Evolutionary conservation across 73 alveolate species (phyloP), one percentile per base, ranked within the genome.

Genomic region (Paramecium pentaurelia): DNA sequence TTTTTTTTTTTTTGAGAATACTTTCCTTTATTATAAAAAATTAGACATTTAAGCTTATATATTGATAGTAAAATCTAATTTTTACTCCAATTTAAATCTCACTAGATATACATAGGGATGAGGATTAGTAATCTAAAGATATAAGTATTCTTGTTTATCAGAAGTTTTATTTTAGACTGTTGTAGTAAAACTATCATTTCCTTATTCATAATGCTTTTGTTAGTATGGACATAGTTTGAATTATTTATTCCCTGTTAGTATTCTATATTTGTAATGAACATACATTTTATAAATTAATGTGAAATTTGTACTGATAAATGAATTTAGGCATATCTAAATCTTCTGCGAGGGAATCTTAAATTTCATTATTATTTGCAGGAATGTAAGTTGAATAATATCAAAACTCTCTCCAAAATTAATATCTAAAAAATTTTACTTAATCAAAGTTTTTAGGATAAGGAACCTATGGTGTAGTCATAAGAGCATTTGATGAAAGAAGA

Each of bases 391-490:
- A 77, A 22, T 10, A 7, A 18, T 58, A 77, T 22, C 75, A 77
- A 25, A 36, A 11, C 44, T 18, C 30, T 14, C 4, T 88, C 27
- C 58, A 14, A 22, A 22, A 22, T 22, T 22, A 22, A 22, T 22
- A 22, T 22, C 25, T 22, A 22, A 0, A 22, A 22, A 22, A 22
- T 0, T 22, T 22, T 22, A 22, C 25, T 22, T 22, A 22, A 22
- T 22, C 25, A 22, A 22, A 22, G 25, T 22, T 22, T 22, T 22
- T 97, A 73, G 99, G 99, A 64, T 97, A 95, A 86, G 99, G 99
- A 51, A 95, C 99, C 40, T 97, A 96, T 92, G 99, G 99, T 11
- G 97, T 95, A 12, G 99, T 97, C 40, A 95, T 68, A 91, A 97
- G 96, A 84, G 98, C 97, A 34, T 70, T 71, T 94, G 98, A 96